Conservation (phyloP, 1,284 basidiomycete species). For the Sutorius eximius region DNA sequence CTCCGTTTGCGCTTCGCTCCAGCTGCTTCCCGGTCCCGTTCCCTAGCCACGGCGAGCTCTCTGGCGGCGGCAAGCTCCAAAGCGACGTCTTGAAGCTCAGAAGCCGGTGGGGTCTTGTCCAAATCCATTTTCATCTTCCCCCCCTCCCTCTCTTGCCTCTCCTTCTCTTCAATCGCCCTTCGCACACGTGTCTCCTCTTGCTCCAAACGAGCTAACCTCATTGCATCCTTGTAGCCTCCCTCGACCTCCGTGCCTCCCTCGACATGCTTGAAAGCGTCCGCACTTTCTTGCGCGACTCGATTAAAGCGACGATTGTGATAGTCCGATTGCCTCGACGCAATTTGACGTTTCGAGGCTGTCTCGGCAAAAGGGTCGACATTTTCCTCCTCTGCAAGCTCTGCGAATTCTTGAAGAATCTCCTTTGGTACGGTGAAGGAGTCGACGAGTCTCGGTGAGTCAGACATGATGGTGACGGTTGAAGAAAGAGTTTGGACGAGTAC, state of each 20-base stretch:
- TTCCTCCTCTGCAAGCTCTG: constrained; percentile 88
- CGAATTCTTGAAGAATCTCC: constrained; percentile 94
- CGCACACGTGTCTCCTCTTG: constrained; percentile 89
- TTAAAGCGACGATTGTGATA: constrained; percentile 94
- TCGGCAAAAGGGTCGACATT: constrained; percentile 92
- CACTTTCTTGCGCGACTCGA: constrained; percentile 74
- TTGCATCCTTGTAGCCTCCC: constrained; percentile 94
- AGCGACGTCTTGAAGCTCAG: constrained; percentile 68
- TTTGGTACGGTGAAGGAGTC: constrained; percentile 91
- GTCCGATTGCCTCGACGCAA: constrained; percentile 91
- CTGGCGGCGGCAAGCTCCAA: constrained; percentile 63
- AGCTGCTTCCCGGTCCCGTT: constrained; percentile 35
- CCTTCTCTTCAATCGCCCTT: constrained; percentile 86
- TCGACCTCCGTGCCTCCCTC: constrained; percentile 70
- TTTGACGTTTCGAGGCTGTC: constrained; percentile 89
- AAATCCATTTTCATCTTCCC: constrained; percentile 81
- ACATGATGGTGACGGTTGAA: constrained; percentile 31
- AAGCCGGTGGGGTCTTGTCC: constrained; percentile 84
- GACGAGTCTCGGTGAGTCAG: constrained; percentile 62
- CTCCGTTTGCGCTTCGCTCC: constrained; percentile 78
- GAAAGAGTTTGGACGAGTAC: constrained; percentile 11
- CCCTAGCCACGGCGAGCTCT: constrained; percentile 42
- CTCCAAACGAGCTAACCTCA: constrained; percentile 90
- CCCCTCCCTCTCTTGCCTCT: constrained; percentile 76
- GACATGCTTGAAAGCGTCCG: constrained; percentile 71